These are phyloP conservation scores for Actinomortierella wolfii DNA, from an alignment of 371 early-diverging fungal species.

Conservation along the genomic window DNA sequence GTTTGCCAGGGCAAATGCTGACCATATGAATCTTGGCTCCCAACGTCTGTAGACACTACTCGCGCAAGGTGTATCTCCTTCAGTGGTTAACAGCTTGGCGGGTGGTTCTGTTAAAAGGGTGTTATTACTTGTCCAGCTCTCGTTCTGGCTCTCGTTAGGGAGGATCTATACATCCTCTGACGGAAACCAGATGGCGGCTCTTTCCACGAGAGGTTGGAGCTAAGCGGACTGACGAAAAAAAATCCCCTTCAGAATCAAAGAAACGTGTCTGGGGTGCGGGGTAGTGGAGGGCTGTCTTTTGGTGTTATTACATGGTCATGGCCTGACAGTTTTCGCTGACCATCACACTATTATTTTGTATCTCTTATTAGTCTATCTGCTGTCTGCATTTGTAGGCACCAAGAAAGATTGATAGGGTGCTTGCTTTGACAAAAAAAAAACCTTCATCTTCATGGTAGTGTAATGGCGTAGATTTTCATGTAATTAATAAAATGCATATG, in stretches of 20 bases:
- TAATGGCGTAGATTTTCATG: too few relatives aligned
- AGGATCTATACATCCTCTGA: background rate
- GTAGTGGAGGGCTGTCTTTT: too few relatives aligned
- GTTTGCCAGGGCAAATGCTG: background rate
- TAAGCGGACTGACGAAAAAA: background rate
- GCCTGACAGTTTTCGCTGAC: too few relatives aligned
- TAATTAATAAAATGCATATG: too few relatives aligned
- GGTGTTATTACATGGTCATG: too few relatives aligned
- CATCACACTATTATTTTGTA: too few relatives aligned
- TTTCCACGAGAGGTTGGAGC: slow-evolving; percentile 1
- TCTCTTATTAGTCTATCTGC: too few relatives aligned
- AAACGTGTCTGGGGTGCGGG: slow-evolving; percentile 3
- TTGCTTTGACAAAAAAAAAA: too few relatives aligned
- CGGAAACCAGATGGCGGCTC: slow-evolving; percentile 5
- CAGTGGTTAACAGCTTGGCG: background rate
- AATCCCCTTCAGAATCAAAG: background rate
- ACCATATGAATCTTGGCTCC: slow-evolving; percentile 1
- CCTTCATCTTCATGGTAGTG: too few relatives aligned
- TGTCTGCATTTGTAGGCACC: too few relatives aligned
- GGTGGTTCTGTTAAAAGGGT: slow-evolving; percentile 2
- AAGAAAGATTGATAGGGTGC: too few relatives aligned
- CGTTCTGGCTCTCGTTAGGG: background rate
- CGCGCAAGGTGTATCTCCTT: background rate
- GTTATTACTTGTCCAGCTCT: background rate
- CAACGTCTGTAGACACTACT: background rate